Percentiles rank a stretch among this genome's conserved stretches.
phyloP scores from a whole-genome alignment of 1,284 basidiomycete genomes.

The Tilletia caries region DNA sequence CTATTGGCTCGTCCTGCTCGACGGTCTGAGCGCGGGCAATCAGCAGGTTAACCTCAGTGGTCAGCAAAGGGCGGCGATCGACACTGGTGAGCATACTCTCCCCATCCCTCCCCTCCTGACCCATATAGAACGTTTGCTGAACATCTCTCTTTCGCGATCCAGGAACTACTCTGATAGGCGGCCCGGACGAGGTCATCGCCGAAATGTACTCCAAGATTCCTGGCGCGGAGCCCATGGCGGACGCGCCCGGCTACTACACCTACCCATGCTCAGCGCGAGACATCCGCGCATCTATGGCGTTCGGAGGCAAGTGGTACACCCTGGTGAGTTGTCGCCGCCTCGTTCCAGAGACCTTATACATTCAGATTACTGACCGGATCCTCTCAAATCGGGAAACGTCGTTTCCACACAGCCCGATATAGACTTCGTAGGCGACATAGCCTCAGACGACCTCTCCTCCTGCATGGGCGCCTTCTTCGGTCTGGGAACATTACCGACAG shows the following conservation, averaged over 20 bases:
- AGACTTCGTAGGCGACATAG: slow-evolving; percentile 19
- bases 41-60: slow-evolving; percentile 21
- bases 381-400: not conserved
- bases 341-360: slow-evolving; percentile 30
- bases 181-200: slow-evolving; percentile 32
- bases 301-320: slow-evolving; percentile 33
- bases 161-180: slow-evolving; percentile 44
- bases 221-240: slow-evolving; percentile 23
- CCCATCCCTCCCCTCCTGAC: not conserved
- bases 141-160: not conserved
- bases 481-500: slow-evolving; percentile 23
- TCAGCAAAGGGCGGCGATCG: slow-evolving; percentile 36
- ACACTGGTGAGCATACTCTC: slow-evolving; percentile 29
- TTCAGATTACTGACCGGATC: too few species aligned
- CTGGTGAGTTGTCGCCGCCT: too few species aligned
- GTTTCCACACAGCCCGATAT: slow-evolving; percentile 17
- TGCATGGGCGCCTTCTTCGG: slow-evolving; percentile 47
- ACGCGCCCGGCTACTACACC: slow-evolving; percentile 35
- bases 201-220: slow-evolving; percentile 38
- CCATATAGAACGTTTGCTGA: not conserved
- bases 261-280: slow-evolving; percentile 33
- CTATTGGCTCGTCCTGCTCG: slow-evolving; percentile 42
- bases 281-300: slow-evolving; percentile 38
- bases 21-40: slow-evolving; percentile 24
- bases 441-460: not conserved